phyloP scores from a whole-genome alignment of 2,329 filamentous ascomycete species.

The Nemania sp. region DNA sequence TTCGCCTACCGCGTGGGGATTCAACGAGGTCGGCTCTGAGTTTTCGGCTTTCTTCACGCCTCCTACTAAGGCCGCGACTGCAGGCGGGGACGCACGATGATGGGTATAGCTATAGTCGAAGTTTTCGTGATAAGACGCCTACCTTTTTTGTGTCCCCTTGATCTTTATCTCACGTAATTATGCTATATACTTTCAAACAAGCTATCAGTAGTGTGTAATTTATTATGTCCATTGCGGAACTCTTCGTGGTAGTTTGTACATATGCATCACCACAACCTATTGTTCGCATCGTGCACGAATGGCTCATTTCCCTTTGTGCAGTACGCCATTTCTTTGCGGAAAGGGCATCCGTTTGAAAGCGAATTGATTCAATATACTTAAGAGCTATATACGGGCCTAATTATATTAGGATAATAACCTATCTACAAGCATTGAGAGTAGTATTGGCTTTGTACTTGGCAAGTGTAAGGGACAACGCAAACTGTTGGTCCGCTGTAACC shows the following conservation, averaged over 20 bases:
- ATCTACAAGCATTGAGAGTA: constrained; percentile 42
- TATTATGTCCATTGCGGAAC: no score
- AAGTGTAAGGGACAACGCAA: constrained; percentile 39
- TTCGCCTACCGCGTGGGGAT: constrained; percentile 54
- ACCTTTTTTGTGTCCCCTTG: no score
- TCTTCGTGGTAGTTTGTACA: no score
- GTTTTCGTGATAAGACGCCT: no score
- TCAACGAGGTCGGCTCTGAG: constrained; percentile 47
- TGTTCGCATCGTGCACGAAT: no score
- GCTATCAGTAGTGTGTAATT: no score
- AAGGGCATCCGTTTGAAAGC: not conserved
- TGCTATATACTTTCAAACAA: no score
- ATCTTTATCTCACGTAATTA: no score
- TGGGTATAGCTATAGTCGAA: not conserved
- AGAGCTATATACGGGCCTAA: constrained; percentile 26
- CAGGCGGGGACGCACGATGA: constrained; percentile 9
- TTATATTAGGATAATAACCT: not conserved
- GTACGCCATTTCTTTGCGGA: not conserved
- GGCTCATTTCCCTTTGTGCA: no score
- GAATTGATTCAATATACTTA: constrained; percentile 4
- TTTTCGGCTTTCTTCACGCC: constrained; percentile 29
- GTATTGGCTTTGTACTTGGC: constrained; percentile 38
- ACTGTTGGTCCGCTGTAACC: constrained; percentile 39
- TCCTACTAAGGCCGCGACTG: not conserved
- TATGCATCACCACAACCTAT: no score